A percentile compares a stretch with the other conserved stretches of the same genome.
Conservation (phyloP, 768 basidiomycete species). For the Exidia glandulosa region DNA sequence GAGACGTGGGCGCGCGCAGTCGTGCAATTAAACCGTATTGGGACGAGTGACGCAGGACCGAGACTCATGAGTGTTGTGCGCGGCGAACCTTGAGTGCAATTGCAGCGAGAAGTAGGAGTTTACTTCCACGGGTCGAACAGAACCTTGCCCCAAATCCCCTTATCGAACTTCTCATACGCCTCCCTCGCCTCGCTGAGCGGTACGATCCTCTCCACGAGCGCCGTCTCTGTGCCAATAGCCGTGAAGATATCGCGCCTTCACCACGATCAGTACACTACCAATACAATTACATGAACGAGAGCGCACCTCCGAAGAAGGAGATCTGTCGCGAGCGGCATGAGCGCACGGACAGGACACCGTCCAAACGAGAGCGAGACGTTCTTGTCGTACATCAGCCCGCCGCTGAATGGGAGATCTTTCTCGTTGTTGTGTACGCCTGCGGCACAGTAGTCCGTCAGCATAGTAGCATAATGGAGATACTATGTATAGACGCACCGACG, state of each 20-base stretch:
- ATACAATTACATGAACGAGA: no score
- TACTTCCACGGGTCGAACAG: constrained; percentile 65
- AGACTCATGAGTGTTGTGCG: no score
- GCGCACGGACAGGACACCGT: constrained; percentile 66
- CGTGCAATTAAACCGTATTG: no score
- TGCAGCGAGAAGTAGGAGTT: background rate
- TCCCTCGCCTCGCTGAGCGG: constrained; percentile 42
- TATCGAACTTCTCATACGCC: constrained; percentile 57
- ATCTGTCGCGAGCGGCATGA: constrained; percentile 63
- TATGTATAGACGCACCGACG: constrained; percentile 50
- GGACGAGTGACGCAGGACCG: no score
- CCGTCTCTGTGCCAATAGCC: constrained; percentile 39
- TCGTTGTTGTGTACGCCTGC: constrained; percentile 11
- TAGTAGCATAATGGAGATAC: background rate
- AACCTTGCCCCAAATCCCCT: constrained; percentile 62
- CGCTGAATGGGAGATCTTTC: constrained; percentile 22
- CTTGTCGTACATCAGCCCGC: constrained; percentile 54
- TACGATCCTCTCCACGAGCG: constrained; percentile 60
- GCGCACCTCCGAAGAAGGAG: constrained; percentile 54
- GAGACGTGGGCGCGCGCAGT: no score
- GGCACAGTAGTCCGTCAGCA: constrained; percentile 12
- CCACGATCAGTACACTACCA: background rate
- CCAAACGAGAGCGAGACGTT: constrained; percentile 76
- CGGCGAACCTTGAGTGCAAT: background rate
- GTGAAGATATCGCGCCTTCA: background rate